Evolutionary conservation across 441 rosid genomes (phyloP).

Genomic region (Rhodomyrtus psidioides): DNA sequence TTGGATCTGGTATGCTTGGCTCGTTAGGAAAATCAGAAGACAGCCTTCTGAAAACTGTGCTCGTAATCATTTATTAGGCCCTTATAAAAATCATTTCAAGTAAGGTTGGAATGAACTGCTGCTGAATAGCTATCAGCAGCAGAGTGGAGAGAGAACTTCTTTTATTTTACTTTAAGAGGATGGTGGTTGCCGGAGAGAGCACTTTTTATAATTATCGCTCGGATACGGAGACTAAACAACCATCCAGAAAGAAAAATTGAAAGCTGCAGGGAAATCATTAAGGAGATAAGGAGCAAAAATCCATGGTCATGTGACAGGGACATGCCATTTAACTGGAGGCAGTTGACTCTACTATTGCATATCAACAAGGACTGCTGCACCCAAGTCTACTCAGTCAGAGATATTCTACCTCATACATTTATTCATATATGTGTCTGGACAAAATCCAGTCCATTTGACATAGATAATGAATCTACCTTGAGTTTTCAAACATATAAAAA

Average conservation of each 20-base stretch:
- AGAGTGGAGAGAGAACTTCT: background rate
- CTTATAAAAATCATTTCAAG: background rate
- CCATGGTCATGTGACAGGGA: background rate
- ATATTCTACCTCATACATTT: background rate
- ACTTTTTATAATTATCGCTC: background rate
- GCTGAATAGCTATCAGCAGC: background rate
- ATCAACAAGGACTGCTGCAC: background rate
- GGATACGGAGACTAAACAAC: background rate
- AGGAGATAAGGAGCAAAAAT: background rate
- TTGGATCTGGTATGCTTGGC: background rate
- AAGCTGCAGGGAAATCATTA: background rate
- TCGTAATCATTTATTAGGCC: background rate
- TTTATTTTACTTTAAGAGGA: background rate
- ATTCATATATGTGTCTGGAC: background rate
- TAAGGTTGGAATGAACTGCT: background rate
- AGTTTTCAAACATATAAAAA: background rate
- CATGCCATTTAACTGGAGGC: background rate
- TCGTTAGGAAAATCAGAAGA: background rate
- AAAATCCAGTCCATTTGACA: background rate
- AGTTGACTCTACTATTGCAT: background rate
- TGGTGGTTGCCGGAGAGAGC: background rate
- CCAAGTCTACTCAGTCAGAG: background rate
- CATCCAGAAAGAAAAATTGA: background rate
- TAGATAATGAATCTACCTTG: background rate
- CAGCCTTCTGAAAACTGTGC: background rate